Evolutionary conservation across 1,284 basidiomycete species (phyloP), one percentile per base, ranked within the genome.

Genomic region (Cryptococcus jaspeensis): DNA sequence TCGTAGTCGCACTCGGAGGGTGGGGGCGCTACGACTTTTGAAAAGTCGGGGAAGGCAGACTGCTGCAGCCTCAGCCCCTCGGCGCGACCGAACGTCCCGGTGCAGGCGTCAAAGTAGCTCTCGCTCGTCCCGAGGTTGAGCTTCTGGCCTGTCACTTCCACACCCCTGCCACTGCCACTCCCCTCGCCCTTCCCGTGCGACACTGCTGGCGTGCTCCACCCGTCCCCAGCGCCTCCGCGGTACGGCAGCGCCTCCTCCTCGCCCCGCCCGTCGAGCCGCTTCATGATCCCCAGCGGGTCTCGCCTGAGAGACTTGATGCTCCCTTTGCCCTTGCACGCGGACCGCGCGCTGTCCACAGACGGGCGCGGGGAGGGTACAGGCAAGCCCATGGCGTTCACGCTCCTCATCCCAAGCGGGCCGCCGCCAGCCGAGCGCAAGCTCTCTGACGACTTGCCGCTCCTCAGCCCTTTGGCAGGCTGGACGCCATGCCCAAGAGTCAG

Each of bases 271-370:
- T 50, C 42, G 53, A 55, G 53, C 7, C 59, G 50, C 35, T 47
- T 50, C 32, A 63, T 56, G 23, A 63, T 58, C 3, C 55, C 58
- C 16, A 58, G 20, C 3, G 59, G 61, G 51, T 60, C 56, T 44
- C n/a, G 22, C 16, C 4, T n/a, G 5, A 42, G 40, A 42, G 44
- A 28, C 25, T n/a, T 46, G 5, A 25, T 7, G 44, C 25, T 22
- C 18, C 44, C 28, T 9, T 32, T 32, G 9, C 28, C 28, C 28
- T 32, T 32, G 28, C 28, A 4, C 28, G 28, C 28, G 28, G 28
- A 32, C 28, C 28, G 28, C 28, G 28, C 28, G 28, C 28, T 32
- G 4, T 9, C 28, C 28, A 32, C 28, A 4, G 28, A 32, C 28
- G 28, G 28, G 28, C 28, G 28, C 28, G 28, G 28, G 28, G 28